Percentiles rank a stretch among this genome's conserved stretches.
Conservation (phyloP, 2,329 filamentous ascomycete species). For the Stromatinia cepivora region DNA sequence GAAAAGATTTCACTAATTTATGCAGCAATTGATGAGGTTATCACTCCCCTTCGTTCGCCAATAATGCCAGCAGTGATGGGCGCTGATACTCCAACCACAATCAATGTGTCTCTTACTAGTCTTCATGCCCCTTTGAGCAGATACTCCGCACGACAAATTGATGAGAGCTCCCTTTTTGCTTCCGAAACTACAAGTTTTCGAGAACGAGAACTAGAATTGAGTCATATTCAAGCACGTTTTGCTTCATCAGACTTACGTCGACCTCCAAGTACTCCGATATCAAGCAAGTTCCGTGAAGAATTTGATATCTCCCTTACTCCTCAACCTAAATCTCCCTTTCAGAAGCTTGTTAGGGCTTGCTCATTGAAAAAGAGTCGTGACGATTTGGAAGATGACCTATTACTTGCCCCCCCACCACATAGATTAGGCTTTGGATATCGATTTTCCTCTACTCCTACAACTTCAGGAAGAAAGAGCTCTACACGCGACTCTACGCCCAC, state of each 20-base stretch:
- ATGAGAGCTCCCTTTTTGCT: slow-evolving; percentile 34
- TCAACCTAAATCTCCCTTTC: slow-evolving; percentile 19
- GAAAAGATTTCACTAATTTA: background rate
- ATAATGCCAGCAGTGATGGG: background rate
- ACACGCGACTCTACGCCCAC: background rate
- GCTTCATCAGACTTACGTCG: slow-evolving; percentile 28
- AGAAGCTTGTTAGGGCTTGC: slow-evolving; percentile 22
- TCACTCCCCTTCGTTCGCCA: slow-evolving; percentile 9
- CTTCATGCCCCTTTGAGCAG: slow-evolving; percentile 27
- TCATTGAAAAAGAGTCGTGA: slow-evolving; percentile 15
- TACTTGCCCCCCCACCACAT: slow-evolving; percentile 13
- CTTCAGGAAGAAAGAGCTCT: background rate
- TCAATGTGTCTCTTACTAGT: slow-evolving; percentile 27
- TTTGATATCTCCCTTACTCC: slow-evolving; percentile 30
- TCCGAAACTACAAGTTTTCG: slow-evolving; percentile 38
- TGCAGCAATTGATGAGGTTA: background rate
- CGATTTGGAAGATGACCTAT: background rate
- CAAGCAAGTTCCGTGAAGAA: slow-evolving; percentile 39
- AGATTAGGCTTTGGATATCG: slow-evolving; percentile 29
- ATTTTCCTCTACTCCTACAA: slow-evolving; percentile 9
- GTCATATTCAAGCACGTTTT: slow-evolving; percentile 33
- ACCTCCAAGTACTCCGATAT: slow-evolving; percentile 33
- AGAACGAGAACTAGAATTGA: slow-evolving; percentile 36
- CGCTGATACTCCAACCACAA: slow-evolving; percentile 21
- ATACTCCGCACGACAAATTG: slow-evolving; percentile 26